Evolutionary conservation across 2,329 filamentous ascomycete species (phyloP).

Genomic region (Colletotrichum cereale): DNA sequence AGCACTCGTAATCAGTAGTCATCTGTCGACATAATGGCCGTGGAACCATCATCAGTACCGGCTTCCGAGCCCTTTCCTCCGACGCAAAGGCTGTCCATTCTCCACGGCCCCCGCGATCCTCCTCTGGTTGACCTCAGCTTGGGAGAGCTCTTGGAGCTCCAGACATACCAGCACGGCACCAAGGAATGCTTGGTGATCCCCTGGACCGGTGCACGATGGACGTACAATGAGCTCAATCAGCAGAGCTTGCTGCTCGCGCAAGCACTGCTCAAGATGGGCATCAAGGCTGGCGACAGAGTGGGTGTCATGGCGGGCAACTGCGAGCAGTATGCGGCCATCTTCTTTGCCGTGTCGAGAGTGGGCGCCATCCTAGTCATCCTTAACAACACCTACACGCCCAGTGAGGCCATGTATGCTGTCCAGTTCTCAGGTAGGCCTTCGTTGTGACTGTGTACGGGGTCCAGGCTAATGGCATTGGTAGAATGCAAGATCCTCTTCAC

Average conservation of each 20-base stretch:
- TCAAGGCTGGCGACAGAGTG: constrained; percentile 76
- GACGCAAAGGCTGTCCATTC: constrained; percentile 65
- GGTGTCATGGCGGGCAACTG: constrained; percentile 84
- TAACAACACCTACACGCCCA: constrained; percentile 85
- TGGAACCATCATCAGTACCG: constrained; percentile 46
- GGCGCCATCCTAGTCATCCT: constrained; percentile 80
- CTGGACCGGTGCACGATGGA: constrained; percentile 82
- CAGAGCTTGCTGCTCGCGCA: constrained; percentile 73
- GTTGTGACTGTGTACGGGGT: background rate
- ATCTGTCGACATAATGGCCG: constrained; percentile 45
- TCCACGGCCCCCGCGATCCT: constrained; percentile 77
- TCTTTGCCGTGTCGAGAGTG: constrained; percentile 78
- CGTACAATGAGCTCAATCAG: constrained; percentile 73
- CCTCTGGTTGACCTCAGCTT: constrained; percentile 79
- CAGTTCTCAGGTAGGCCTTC: constrained; percentile 71
- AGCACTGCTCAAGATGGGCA: constrained; percentile 75
- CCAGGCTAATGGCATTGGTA: constrained; percentile 47
- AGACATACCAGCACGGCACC: constrained; percentile 73
- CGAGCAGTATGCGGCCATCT: constrained; percentile 83
- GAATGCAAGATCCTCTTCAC: constrained; percentile 82
- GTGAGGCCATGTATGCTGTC: constrained; percentile 78
- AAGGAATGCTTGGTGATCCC: constrained; percentile 79
- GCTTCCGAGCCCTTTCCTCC: constrained; percentile 45
- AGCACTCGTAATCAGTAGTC: background rate
- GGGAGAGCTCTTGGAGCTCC: constrained; percentile 78